Evolutionary conservation across 2,329 filamentous ascomycete genomes (phyloP).

Genomic region (Drechslerella coelobrocha): DNA sequence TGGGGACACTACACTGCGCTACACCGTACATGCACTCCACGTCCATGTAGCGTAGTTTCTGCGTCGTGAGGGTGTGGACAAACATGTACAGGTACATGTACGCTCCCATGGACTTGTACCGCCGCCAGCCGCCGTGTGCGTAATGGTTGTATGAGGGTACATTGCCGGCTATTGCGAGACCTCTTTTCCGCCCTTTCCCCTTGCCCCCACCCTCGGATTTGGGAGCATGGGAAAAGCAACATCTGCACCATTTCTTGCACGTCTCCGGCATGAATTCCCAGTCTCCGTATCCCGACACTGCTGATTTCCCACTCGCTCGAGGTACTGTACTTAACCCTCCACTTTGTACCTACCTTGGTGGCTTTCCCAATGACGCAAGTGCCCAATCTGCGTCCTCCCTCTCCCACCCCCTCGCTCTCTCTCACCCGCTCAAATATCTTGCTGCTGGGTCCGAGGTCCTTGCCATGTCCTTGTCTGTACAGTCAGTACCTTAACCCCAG

Average conservation of each 20-base stretch:
- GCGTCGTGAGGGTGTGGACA: too few relatives aligned
- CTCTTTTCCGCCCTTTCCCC: too few relatives aligned
- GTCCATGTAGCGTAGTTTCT: background rate
- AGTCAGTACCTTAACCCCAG: slow-evolving; percentile 42
- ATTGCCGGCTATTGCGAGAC: too few relatives aligned
- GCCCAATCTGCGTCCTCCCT: slow-evolving; percentile 37
- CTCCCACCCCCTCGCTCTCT: slow-evolving; percentile 9
- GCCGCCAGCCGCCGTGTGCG: background rate
- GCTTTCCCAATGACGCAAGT: slow-evolving; percentile 49
- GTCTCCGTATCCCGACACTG: slow-evolving; percentile 50
- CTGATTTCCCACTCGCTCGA: slow-evolving; percentile 48
- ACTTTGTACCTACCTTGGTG: slow-evolving; percentile 6
- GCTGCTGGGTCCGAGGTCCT: background rate
- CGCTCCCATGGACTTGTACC: background rate
- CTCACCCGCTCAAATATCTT: slow-evolving; percentile 19
- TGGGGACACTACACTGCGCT: too few relatives aligned
- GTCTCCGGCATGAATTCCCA: slow-evolving; percentile 50
- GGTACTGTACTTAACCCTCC: too few relatives aligned
- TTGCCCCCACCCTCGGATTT: slow-evolving; percentile 41
- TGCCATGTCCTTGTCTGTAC: background rate
- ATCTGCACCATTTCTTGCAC: slow-evolving; percentile 49
- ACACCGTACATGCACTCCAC: background rate
- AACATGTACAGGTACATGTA: background rate
- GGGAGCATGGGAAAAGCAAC: slow-evolving; percentile 49
- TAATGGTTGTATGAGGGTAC: background rate